Percentiles rank a stretch among this genome's conserved stretches.
These are phyloP conservation scores for Ogataea hybrid DNA, from an alignment of 1,139 yeast genomes.

Conservation along the genomic window DNA sequence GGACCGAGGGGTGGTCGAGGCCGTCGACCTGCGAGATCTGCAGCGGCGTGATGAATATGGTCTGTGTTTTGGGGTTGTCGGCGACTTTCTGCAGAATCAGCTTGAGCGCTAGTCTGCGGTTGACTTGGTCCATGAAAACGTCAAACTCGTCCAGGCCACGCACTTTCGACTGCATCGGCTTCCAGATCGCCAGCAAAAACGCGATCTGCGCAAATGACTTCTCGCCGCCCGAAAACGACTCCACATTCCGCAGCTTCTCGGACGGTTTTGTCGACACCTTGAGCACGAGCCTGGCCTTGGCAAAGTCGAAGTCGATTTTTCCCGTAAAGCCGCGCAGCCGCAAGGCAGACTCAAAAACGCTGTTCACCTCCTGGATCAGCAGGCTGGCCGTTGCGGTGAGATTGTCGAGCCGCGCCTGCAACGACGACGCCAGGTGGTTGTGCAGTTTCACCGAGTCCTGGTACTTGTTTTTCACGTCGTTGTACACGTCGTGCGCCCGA, in stretches of 20 bases:
- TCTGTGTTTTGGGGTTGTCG: conserved; percentile 67
- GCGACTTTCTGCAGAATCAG: conserved; percentile 68
- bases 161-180: conserved; percentile 80
- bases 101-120: conserved; percentile 76
- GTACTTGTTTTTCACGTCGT: conserved; percentile 35
- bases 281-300: conserved; percentile 49
- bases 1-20: conserved; percentile 58
- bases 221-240: conserved; percentile 94
- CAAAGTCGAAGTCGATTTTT: conserved; percentile 58
- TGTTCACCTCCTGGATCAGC: conserved; percentile 44
- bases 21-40: conserved; percentile 80
- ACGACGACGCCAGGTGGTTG: conserved; percentile 34
- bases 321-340: conserved; percentile 77
- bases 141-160: conserved; percentile 96
- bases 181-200: conserved; percentile 86
- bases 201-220: conserved; percentile 93
- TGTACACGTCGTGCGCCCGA: conserved; percentile 35
- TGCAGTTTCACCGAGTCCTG: conserved; percentile 33
- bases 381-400: conserved; percentile 45
- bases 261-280: conserved; percentile 61
- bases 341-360: conserved; percentile 57
- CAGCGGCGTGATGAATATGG: conserved; percentile 93
- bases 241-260: conserved; percentile 63
- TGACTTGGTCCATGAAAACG: conserved; percentile 95
- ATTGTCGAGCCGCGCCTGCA: conserved; percentile 49